Base-by-base conservation (phyloP, 2,329 filamentous ascomycete species). In the Fusarium lateritium region DNA sequence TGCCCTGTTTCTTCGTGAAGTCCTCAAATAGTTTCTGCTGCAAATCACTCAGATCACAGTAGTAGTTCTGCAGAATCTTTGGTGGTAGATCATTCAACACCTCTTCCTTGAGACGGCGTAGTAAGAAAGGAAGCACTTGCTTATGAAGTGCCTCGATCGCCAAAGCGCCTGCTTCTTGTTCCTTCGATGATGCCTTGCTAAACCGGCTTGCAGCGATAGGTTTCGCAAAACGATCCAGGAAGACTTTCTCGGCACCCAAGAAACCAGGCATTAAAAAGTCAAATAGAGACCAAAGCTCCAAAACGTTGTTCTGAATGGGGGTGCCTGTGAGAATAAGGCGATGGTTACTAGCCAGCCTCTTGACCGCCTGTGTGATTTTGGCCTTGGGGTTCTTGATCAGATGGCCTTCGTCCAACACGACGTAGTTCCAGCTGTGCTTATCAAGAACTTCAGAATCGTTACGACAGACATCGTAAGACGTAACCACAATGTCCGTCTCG, bases 221-320 rank as follows among this genome's bases (percentile, higher is more conserved):
- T 80, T 97, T 97, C 10, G 94, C 94, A 73, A 98, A 98, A 5
- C 94, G 90, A 79, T 98, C 95, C 70, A 97, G 85, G 82, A 98
- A 98, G n/a, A 98, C 94, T 82, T 97, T 97, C 66, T 89, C 94
- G 0, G 94, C 94, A 33, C 96, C 96, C 9, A 99, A 85, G 83
- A 99, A 99, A 3, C 96, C 97, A 5, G 97, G 96, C 96, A 99
- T 99, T 64, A 99, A 85, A 82, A 99, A 99, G 81, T 99, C 96
- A 77, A 99, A 99, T 6, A 99, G 85, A 1, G 95, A 98, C 95
- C 95, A 99, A 6, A 99, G 85, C 78, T 99, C 95, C 49, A 99
- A 82, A 3, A 99, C 95, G 71, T 98, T 98, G 80, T 98, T 98
- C 79, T 98, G 95, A 70, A 98, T 98, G 0, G 96, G 96, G 3